Evolutionary conservation across 2,329 filamentous ascomycete genomes (phyloP).

Genomic region (Sporothrix dimorphospora): DNA sequence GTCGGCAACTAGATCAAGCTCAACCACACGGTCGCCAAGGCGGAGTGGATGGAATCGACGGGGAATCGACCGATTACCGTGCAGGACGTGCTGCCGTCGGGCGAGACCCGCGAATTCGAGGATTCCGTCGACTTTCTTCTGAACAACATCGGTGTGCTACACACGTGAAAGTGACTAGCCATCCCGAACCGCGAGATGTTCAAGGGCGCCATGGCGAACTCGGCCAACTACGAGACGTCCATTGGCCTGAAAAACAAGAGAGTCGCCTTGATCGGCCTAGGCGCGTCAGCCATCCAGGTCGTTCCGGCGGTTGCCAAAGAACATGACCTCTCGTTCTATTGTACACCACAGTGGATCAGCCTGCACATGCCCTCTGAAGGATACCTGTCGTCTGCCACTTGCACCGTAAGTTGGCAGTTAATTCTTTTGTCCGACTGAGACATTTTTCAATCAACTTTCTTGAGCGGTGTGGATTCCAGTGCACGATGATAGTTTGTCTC

Average conservation of each 20-base stretch:
- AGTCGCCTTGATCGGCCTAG: not conserved
- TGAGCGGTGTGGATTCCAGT: no score
- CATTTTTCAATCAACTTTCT: no score
- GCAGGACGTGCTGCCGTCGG: not conserved
- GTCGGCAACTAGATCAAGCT: not conserved
- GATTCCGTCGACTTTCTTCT: not conserved
- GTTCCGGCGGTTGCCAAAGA: not conserved
- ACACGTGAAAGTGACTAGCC: not conserved
- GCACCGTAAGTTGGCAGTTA: no score
- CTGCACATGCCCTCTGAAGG: not conserved
- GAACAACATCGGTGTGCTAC: not conserved
- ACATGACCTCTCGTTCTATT: constrained; percentile 2
- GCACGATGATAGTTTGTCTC: no score
- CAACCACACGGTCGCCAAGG: not conserved
- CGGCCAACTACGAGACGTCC: not conserved
- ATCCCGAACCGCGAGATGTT: not conserved
- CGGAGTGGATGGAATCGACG: not conserved
- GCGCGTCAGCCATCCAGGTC: not conserved
- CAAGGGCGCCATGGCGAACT: not conserved
- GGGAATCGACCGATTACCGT: not conserved
- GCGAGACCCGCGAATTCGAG: not conserved
- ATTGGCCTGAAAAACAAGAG: not conserved
- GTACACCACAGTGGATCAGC: not conserved
- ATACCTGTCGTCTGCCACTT: no score
- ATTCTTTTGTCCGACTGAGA: no score